Conservation (phyloP, 768 basidiomycete species). For the Sarcodon aspratus region DNA sequence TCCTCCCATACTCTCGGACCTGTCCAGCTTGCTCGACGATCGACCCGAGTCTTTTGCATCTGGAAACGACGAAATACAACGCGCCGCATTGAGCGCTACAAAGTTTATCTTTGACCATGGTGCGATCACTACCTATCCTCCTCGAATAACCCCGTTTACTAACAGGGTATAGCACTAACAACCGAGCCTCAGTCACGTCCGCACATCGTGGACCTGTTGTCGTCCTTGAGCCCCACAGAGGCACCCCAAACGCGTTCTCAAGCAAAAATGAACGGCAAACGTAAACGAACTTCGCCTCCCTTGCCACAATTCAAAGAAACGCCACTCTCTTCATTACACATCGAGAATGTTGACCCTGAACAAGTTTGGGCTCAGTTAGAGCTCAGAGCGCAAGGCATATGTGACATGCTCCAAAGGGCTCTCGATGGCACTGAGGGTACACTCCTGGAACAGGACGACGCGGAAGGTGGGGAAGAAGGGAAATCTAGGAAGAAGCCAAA, state of each 20-base stretch:
- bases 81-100: conserved; percentile 52
- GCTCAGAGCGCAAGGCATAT: conserved; percentile 59
- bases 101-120: conserved; percentile 72
- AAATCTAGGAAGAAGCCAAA: conserved; percentile 20
- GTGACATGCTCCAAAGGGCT: conserved; percentile 53
- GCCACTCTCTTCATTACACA: conserved; percentile 64
- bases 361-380: conserved; percentile 96
- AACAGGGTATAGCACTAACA: conserved; percentile 37
- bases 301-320: conserved; percentile 37
- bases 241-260: conserved; percentile 73
- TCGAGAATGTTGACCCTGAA: conserved; percentile 71
- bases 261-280: conserved; percentile 30
- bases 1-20: conserved; percentile 31
- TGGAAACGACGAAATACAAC: conserved; percentile 40
- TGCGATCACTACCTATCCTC: conserved; percentile 21
- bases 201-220: conserved; percentile 54
- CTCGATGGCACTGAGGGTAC: conserved; percentile 35
- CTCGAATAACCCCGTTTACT: conserved; percentile 1
- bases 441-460: conserved; percentile 20
- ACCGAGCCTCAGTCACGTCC: conserved; percentile 56
- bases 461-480: conserved; percentile 7
- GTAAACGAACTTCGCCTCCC: conserved; percentile 24
- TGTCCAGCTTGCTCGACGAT: conserved; percentile 45
- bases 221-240: conserved; percentile 52
- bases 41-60: conserved; percentile 43